Conservation (phyloP, 2,329 filamentous ascomycete species). For the Paracoccidioides brasiliensis region DNA sequence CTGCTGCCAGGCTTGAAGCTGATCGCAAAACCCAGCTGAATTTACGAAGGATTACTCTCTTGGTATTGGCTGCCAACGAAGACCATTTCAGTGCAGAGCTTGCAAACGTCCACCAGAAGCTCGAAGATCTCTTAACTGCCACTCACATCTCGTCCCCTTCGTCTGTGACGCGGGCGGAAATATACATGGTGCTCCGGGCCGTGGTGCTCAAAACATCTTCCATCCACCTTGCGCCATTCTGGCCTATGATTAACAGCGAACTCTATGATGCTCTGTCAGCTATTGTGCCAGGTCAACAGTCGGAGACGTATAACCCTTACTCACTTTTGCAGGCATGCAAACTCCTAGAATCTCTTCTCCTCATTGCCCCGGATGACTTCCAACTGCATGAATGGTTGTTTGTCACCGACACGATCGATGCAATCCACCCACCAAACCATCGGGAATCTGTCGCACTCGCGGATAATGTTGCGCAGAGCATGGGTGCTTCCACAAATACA, state of each 20-base stretch:
- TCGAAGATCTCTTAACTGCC: constrained; percentile 74
- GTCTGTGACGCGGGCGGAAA: constrained; percentile 72
- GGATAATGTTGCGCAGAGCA: constrained; percentile 69
- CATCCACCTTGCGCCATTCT: constrained; percentile 68
- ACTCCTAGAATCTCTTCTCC: constrained; percentile 75
- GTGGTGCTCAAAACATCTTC: constrained; percentile 66
- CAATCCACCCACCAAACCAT: constrained; percentile 65
- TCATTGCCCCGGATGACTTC: constrained; percentile 84
- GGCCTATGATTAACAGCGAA: constrained; percentile 82
- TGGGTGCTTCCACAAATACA: constrained; percentile 38
- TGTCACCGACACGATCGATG: constrained; percentile 91
- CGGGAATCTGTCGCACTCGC: constrained; percentile 63
- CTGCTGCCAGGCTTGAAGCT: constrained; percentile 83
- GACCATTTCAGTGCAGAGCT: constrained; percentile 74
- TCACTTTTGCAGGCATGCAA: constrained; percentile 86
- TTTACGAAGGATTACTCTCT: constrained; percentile 64
- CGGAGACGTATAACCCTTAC: constrained; percentile 63
- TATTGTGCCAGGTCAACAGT: constrained; percentile 54
- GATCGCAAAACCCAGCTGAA: constrained; percentile 88
- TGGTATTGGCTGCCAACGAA: constrained; percentile 61
- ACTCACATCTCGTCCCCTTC: constrained; percentile 84
- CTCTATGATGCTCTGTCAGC: constrained; percentile 68
- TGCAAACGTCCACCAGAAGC: constrained; percentile 59
- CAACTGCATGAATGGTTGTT: constrained; percentile 98
- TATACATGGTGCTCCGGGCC: constrained; percentile 77